A percentile compares a stretch with the other conserved stretches of the same genome.
phyloP scores from a whole-genome alignment of 2,329 filamentous ascomycete species.

The Pseudogymnoascus sp. region DNA sequence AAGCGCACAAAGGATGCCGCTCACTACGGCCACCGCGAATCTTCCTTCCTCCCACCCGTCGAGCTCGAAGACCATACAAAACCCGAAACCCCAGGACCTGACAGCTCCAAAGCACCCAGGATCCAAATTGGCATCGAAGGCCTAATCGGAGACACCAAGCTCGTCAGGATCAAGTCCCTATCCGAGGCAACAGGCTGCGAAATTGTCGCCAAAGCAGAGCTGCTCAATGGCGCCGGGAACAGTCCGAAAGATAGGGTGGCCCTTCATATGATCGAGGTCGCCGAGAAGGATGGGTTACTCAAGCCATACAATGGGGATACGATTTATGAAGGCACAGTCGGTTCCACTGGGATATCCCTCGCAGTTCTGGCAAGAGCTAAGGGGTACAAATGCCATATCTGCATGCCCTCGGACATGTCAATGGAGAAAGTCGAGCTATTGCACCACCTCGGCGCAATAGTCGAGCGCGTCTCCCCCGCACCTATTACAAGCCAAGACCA shows the following conservation, averaged over 20 bases:
- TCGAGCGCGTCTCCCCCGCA: conserved; percentile 83
- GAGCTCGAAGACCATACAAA: conserved; percentile 50
- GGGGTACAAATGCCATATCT: conserved; percentile 91
- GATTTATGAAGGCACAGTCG: conserved; percentile 95
- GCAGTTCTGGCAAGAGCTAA: conserved; percentile 80
- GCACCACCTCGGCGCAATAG: conserved; percentile 80
- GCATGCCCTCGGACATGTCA: conserved; percentile 91
- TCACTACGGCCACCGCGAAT: conserved; percentile 12
- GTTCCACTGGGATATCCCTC: conserved; percentile 91
- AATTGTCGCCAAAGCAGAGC: conserved; percentile 92
- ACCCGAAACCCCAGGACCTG: conserved; percentile 20
- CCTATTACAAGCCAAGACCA: conserved; percentile 90
- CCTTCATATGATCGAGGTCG: conserved; percentile 76
- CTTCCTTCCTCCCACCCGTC: conserved; percentile 33
- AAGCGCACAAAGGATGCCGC: conserved; percentile 24
- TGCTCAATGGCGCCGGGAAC: conserved; percentile 88
- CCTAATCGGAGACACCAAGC: conserved; percentile 86
- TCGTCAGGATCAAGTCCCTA: conserved; percentile 78
- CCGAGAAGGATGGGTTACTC: conserved; percentile 70
- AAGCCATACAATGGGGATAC: conserved; percentile 78
- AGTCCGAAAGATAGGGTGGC: conserved; percentile 95
- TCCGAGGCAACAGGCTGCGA: conserved; percentile 80
- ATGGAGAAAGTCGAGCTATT: conserved; percentile 85
- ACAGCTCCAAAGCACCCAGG: conserved; percentile 17
- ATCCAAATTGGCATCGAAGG: conserved; percentile 79